Base-by-base conservation (phyloP, 345 rosid species). In the Crucihimalaya himalaica region DNA sequence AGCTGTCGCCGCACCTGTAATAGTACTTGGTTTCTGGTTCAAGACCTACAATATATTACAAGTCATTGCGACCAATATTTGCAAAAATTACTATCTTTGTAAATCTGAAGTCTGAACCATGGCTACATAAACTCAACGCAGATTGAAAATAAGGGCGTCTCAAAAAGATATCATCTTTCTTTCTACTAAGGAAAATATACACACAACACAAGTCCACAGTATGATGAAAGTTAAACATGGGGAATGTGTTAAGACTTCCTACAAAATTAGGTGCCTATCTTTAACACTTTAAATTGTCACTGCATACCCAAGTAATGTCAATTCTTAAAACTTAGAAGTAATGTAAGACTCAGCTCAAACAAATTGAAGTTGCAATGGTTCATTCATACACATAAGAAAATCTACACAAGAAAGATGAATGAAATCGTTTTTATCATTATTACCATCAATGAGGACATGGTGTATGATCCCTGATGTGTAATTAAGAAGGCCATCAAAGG, bases 401-500 rank as follows among this genome's bases (percentile, higher is more conserved):
- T 66, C 32, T 28, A 9, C n/a, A 20, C 14, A 5, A 46, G 8
- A 31, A 16, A 51, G 51, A 68, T 51, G 19, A 8, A 50, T 31
- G 46, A 34, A 15, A 15, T 18, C 2, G 23, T 6, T 54, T 42
- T 16, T 54, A 6, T 47, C 13, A 6, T 19, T 13, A n/a, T 19
- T 70, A 90, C 96, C 96, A 34, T 83, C 79, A 28, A 91, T 84
- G 72, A 79, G 83, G 12, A 87, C 97, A 80, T 88, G 97, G 79
- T 93, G 96, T 74, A 89, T 89, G 84, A 89, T 86, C 64, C 88
- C 89, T 34, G 97, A 91, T 2, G 96, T 91, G 77, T 91, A 91
- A 73, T 93, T 93, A 60, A 76, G 51, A 28, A 91, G 92, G 15
- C 94, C 98, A 72, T 87, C 77, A 58, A 89, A 93, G 0, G 97